These are phyloP conservation scores for Neurospora cerealis DNA, from an alignment of 495 filamentous ascomycete genomes.

Conservation along the genomic window DNA sequence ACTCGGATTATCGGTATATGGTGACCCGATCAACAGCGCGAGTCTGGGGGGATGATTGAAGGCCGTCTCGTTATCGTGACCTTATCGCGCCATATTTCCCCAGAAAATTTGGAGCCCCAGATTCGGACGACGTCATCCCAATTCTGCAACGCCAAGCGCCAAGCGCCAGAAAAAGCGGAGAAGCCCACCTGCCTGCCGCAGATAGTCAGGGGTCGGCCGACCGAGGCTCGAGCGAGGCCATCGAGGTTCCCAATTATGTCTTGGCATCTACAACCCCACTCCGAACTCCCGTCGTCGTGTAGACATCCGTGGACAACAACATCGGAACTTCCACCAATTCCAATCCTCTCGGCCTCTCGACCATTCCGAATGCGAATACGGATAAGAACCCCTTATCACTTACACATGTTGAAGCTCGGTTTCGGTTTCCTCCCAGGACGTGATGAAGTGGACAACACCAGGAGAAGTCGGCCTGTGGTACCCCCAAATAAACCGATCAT, in stretches of 20 bases:
- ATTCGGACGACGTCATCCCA: not conserved
- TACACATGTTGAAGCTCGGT: not conserved
- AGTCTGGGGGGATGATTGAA: not conserved
- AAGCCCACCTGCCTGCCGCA: not conserved
- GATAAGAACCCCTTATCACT: not conserved
- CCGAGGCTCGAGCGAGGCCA: not conserved
- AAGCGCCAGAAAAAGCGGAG: not conserved
- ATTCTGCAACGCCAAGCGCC: not conserved
- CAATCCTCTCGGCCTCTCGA: not conserved
- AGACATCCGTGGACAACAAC: not conserved
- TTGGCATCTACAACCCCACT: not conserved
- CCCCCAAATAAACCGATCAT: not conserved
- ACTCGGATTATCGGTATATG: not conserved
- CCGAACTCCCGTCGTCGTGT: not conserved
- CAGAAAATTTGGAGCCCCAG: not conserved
- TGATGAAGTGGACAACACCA: not conserved
- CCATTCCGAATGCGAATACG: not conserved
- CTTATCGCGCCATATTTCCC: not conserved
- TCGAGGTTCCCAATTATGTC: not conserved
- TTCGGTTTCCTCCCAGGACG: not conserved
- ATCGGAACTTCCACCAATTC: not conserved
- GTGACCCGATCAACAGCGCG: not conserved
- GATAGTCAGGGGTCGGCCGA: not conserved
- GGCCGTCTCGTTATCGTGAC: not conserved
- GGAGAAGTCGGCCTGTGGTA: not conserved